These are phyloP conservation scores for Lojkania enalia DNA, from an alignment of 2,329 filamentous ascomycete species.

Conservation along the genomic window DNA sequence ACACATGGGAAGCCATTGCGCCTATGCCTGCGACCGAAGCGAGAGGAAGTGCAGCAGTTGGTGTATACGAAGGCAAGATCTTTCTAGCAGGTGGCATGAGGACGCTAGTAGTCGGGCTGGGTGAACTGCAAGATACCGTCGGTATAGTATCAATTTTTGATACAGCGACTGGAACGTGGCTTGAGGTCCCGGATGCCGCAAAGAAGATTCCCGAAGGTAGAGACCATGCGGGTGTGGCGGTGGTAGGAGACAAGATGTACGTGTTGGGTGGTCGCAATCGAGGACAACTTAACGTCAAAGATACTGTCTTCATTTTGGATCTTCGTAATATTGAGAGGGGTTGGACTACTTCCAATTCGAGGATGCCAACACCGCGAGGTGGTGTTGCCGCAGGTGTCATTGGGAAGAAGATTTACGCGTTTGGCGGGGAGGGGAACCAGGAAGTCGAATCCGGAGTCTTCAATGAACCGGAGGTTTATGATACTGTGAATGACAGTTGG, in stretches of 20 bases:
- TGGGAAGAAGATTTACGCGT: slow-evolving; percentile 26
- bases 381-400: slow-evolving; percentile 24
- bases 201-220: slow-evolving; percentile 22
- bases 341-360: slow-evolving; percentile 19
- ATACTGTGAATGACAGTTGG: slow-evolving; percentile 24
- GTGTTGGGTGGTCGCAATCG: slow-evolving; percentile 27
- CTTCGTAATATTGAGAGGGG: slow-evolving; percentile 21
- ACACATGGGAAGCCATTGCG: slow-evolving; percentile 5
- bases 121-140: slow-evolving; percentile 13
- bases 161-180: slow-evolving; percentile 15
- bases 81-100: slow-evolving; percentile 11
- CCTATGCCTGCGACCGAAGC: slow-evolving; percentile 2
- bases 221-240: slow-evolving; percentile 30
- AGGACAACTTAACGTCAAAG: slow-evolving; percentile 19
- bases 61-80: slow-evolving; percentile 8
- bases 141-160: slow-evolving; percentile 24
- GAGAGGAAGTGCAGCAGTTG: slow-evolving; percentile 11
- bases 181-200: slow-evolving; percentile 10
- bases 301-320: slow-evolving; percentile 29
- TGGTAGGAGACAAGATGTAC: slow-evolving; percentile 27
- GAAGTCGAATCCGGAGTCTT: slow-evolving; percentile 21
- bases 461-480: slow-evolving; percentile 25
- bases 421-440: slow-evolving; percentile 32
- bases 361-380: slow-evolving; percentile 31
- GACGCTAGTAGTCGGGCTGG: slow-evolving; percentile 5